These are phyloP conservation scores for Chloranthus sessilifolius DNA, from an alignment of 164 flowering plant genomes.

Conservation along the genomic window DNA sequence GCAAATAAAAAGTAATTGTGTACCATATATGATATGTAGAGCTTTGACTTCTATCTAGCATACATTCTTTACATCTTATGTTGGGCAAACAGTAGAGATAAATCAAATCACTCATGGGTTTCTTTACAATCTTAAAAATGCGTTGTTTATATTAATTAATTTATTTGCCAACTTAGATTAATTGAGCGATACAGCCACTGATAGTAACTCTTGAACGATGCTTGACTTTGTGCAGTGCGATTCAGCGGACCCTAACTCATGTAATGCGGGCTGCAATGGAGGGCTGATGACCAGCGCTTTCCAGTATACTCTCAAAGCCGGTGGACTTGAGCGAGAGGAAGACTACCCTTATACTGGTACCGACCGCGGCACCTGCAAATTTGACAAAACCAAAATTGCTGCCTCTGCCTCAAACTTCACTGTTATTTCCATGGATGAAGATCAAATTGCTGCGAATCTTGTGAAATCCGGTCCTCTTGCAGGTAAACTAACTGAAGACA, in stretches of 20 bases:
- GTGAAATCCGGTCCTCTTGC: constrained; percentile 96
- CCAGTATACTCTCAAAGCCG: constrained; percentile 80
- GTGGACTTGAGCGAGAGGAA: constrained; percentile 87
- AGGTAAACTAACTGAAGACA: constrained; percentile 25
- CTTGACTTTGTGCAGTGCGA: constrained; percentile 68
- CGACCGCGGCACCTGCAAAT: constrained; percentile 72
- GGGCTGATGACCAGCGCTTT: constrained; percentile 96
- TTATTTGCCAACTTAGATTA: no score
- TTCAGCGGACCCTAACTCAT: constrained; percentile 60
- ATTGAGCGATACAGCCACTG: no score
- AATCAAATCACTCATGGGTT: no score
- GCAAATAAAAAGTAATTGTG: no score
- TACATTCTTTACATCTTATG: no score
- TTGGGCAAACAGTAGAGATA: no score
- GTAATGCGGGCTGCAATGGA: constrained; percentile 92
- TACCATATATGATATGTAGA: no score
- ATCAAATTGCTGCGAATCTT: constrained; percentile 93
- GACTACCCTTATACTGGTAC: constrained; percentile 95
- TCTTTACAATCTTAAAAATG: no score
- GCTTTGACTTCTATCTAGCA: no score
- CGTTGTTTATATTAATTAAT: no score
- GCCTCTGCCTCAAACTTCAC: constrained; percentile 87
- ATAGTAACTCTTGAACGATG: no score
- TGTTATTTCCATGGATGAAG: constrained; percentile 87
- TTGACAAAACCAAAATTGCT: constrained; percentile 80